Percentiles rank a stretch among this genome's conserved stretches.
Evolutionary conservation across 202 grass and related monocot species (phyloP).

Genomic region (Brachypodium distachyon): DNA sequence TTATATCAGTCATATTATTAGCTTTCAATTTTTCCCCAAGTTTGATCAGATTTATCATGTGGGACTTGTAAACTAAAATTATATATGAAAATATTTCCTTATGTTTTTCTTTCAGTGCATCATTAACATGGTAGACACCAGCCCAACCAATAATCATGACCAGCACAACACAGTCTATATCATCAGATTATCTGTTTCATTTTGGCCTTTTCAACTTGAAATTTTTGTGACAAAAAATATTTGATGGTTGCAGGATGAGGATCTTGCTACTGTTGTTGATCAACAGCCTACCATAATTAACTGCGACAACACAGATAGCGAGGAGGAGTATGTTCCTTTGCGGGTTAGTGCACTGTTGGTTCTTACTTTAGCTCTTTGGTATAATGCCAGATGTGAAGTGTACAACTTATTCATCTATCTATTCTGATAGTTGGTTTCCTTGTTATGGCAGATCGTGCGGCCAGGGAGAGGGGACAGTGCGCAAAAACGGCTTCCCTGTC

Average conservation of each 20-base stretch:
- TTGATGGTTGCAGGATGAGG: conserved; percentile 7
- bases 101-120: neutral
- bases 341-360: neutral
- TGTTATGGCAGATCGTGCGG: neutral
- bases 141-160: neutral
- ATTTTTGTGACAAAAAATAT: neutral
- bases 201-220: neutral
- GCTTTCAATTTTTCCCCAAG: too few species aligned
- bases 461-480: neutral
- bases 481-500: neutral
- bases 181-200: neutral
- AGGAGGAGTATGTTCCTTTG: neutral
- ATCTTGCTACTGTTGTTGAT: neutral
- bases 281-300: conserved; percentile 1
- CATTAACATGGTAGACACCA: neutral
- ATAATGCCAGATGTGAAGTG: too few species aligned
- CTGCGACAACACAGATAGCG: neutral
- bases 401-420: neutral
- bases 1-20: too few species aligned
- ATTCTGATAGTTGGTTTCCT: neutral
- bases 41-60: neutral
- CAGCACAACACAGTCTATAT: neutral
- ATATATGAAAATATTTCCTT: too few species aligned
- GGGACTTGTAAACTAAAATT: neutral
- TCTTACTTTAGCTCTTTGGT: neutral